Percentiles rank a stretch among this genome's conserved stretches.
Evolutionary conservation across 2,329 filamentous ascomycete genomes (phyloP).

Genomic region (Botrytis deweyae): DNA sequence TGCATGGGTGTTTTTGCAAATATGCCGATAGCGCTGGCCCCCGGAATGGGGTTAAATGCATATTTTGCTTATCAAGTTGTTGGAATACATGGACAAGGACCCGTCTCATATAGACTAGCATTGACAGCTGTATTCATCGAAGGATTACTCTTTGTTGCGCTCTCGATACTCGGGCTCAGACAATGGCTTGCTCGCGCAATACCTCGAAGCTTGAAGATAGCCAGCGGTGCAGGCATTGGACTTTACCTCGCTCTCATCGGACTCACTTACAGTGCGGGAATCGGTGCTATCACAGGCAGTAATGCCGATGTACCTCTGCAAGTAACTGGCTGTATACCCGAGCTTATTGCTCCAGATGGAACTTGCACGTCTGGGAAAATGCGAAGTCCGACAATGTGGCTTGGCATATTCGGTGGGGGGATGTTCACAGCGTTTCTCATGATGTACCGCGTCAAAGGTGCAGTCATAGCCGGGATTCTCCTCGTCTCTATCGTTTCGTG

Average conservation of each 20-base stretch:
- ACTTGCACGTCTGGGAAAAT: slow-evolving; percentile 70
- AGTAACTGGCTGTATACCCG: slow-evolving; percentile 57
- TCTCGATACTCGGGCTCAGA: slow-evolving; percentile 77
- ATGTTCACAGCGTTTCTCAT: slow-evolving; percentile 77
- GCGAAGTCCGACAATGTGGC: slow-evolving; percentile 81
- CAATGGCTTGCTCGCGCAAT: slow-evolving; percentile 87
- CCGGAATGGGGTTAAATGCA: slow-evolving; percentile 80
- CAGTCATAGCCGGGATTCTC: slow-evolving; percentile 79
- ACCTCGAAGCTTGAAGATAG: slow-evolving; percentile 81
- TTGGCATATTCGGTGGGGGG: slow-evolving; percentile 84
- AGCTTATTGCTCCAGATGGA: slow-evolving; percentile 46
- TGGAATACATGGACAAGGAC: slow-evolving; percentile 70
- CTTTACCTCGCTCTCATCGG: slow-evolving; percentile 71
- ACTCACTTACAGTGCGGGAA: slow-evolving; percentile 77
- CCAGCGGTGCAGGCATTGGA: slow-evolving; percentile 82
- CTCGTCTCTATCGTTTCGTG: slow-evolving; percentile 87
- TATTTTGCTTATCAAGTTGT: slow-evolving; percentile 81
- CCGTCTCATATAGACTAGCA: slow-evolving; percentile 72
- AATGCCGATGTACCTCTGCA: slow-evolving; percentile 70
- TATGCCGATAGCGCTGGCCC: slow-evolving; percentile 66
- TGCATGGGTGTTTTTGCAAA: slow-evolving; percentile 83
- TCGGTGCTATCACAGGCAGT: slow-evolving; percentile 71
- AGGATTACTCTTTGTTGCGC: slow-evolving; percentile 78
- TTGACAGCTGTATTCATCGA: slow-evolving; percentile 87
- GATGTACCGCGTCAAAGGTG: slow-evolving; percentile 84